These are phyloP conservation scores for Serendipita vermifera DNA, from an alignment of 768 basidiomycete species.

Conservation along the genomic window DNA sequence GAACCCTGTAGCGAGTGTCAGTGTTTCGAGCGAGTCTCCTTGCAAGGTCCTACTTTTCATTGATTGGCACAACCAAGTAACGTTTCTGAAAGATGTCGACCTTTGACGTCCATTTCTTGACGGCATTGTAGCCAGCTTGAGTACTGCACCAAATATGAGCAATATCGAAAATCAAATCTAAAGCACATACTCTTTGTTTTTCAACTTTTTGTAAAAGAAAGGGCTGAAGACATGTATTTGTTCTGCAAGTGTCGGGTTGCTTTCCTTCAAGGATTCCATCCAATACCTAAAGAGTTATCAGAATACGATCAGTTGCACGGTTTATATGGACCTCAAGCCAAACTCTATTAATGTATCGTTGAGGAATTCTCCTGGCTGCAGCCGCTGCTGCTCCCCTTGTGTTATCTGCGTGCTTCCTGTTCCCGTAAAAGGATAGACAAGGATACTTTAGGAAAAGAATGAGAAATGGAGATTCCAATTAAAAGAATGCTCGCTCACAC, in stretches of 20 bases:
- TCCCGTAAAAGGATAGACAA: slow-evolving; percentile 59
- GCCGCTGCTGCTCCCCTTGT: slow-evolving; percentile 56
- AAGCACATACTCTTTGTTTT: slow-evolving; percentile 43
- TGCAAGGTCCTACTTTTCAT: slow-evolving; percentile 60
- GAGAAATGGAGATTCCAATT: no score
- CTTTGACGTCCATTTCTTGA: slow-evolving; percentile 89
- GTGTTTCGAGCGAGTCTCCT: background rate
- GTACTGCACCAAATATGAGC: slow-evolving; percentile 25
- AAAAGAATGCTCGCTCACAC: background rate
- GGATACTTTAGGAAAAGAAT: no score
- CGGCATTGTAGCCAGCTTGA: slow-evolving; percentile 64
- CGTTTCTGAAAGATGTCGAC: slow-evolving; percentile 82
- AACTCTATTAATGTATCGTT: slow-evolving; percentile 97
- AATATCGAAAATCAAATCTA: background rate
- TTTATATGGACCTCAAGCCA: slow-evolving; percentile 81
- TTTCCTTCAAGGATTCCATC: slow-evolving; percentile 43
- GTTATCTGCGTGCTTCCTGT: slow-evolving; percentile 74
- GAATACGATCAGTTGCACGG: background rate
- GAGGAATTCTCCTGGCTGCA: slow-evolving; percentile 71
- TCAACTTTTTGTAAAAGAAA: slow-evolving; percentile 95
- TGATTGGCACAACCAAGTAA: slow-evolving; percentile 90
- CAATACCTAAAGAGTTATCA: slow-evolving; percentile 41
- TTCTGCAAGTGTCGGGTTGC: slow-evolving; percentile 47
- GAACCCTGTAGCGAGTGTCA: slow-evolving; percentile 40
- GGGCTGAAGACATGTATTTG: slow-evolving; percentile 88